Percentiles rank a stretch among this genome's conserved stretches.
Conservation (phyloP, 2,329 filamentous ascomycete genomes). For the Epichloe uncinata region DNA sequence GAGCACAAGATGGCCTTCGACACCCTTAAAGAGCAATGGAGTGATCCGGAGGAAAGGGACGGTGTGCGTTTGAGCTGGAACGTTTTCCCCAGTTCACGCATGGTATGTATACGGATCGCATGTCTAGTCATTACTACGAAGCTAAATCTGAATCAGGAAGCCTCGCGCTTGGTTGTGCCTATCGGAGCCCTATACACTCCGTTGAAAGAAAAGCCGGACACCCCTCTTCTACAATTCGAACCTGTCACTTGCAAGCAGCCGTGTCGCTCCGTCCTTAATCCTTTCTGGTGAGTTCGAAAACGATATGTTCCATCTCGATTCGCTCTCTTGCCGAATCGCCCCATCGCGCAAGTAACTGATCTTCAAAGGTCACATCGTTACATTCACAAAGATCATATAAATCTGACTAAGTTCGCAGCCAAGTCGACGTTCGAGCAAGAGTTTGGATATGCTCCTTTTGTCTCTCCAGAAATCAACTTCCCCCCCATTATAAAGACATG, state of each 20-base stretch:
- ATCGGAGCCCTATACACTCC: constrained; percentile 95
- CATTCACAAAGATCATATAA: not conserved
- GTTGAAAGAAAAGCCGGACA: constrained; percentile 84
- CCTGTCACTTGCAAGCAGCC: constrained; percentile 94
- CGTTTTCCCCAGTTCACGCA: constrained; percentile 93
- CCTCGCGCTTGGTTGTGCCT: constrained; percentile 83
- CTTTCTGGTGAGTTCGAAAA: constrained; percentile 62
- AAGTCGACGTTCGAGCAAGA: constrained; percentile 70
- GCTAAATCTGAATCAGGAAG: constrained; percentile 48
- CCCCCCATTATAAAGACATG: constrained; percentile 82
- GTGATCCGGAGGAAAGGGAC: constrained; percentile 91
- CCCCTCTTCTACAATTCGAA: constrained; percentile 84
- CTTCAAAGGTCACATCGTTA: not conserved
- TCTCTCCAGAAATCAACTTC: constrained; percentile 68
- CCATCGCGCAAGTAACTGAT: not conserved
- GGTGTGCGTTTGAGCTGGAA: constrained; percentile 97
- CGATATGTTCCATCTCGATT: not conserved
- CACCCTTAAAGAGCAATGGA: constrained; percentile 88
- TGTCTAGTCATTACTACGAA: not conserved
- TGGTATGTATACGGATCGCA: constrained; percentile 45
- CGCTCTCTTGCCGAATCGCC: not conserved
- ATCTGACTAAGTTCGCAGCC: constrained; percentile 33
- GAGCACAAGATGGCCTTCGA: constrained; percentile 68
- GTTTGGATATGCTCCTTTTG: constrained; percentile 89
- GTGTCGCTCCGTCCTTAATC: constrained; percentile 90